Evolutionary conservation across 2,329 filamentous ascomycete genomes (phyloP).

Genomic region (Aspergillus oerlinghausenensis): DNA sequence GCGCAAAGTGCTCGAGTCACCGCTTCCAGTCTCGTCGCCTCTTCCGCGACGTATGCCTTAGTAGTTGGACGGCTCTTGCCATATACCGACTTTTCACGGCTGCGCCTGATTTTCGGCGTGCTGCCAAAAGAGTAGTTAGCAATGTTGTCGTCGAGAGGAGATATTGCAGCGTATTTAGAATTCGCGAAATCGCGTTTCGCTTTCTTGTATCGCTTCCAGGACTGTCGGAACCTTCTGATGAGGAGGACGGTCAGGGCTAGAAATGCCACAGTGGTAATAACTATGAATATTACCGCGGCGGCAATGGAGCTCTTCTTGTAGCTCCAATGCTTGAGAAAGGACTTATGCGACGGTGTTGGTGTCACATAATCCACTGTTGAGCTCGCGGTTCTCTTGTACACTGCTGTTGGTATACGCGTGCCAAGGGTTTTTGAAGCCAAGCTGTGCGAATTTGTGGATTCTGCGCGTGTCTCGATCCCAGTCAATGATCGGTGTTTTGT

Average conservation of each 20-base stretch:
- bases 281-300: slow-evolving; percentile 20
- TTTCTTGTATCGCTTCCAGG: slow-evolving; percentile 13
- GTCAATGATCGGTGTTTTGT: not conserved
- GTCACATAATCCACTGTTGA: not conserved
- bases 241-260: slow-evolving; percentile 19
- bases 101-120: slow-evolving; percentile 10
- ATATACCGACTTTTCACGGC: slow-evolving; percentile 27
- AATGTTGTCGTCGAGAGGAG: slow-evolving; percentile 17
- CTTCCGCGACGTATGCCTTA: slow-evolving; percentile 18
- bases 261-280: slow-evolving; percentile 16
- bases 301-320: slow-evolving; percentile 24
- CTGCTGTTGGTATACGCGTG: not conserved
- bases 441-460: not conserved
- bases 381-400: not conserved
- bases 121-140: slow-evolving; percentile 13
- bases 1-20: slow-evolving; percentile 12
- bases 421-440: not conserved
- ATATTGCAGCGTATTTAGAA: slow-evolving; percentile 16
- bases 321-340: slow-evolving; percentile 13
- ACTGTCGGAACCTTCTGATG: slow-evolving; percentile 14
- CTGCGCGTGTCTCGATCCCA: not conserved
- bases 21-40: slow-evolving; percentile 5
- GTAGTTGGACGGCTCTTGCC: slow-evolving; percentile 23
- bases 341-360: slow-evolving; percentile 3
- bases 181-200: slow-evolving; percentile 8